Evolutionary conservation across 202 grass and related monocot species (phyloP).

Genomic region (Carex arenaria): DNA sequence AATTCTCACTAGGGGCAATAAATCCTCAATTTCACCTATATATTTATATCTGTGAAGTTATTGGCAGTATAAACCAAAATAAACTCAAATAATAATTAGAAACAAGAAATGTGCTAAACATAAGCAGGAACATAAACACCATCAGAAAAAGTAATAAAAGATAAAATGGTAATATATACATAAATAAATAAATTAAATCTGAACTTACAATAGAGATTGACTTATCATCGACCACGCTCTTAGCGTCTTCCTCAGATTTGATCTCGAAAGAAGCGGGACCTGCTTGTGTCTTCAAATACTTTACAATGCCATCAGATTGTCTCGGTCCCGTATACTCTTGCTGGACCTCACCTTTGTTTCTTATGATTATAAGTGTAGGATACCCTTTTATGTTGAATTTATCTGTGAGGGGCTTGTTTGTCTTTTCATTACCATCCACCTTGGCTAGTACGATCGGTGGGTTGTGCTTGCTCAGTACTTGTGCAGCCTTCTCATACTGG

Average conservation of each 20-base stretch:
- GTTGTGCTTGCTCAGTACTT: slow-evolving; percentile 41
- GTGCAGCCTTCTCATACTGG: slow-evolving; percentile 82
- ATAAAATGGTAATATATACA: neutral
- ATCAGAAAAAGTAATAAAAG: neutral
- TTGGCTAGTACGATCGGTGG: slow-evolving; percentile 48
- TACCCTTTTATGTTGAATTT: slow-evolving; percentile 50
- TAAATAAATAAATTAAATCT: neutral
- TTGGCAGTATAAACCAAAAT: neutral
- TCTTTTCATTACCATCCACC: slow-evolving; percentile 56
- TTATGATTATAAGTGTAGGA: slow-evolving; percentile 73
- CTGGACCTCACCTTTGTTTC: slow-evolving; percentile 37
- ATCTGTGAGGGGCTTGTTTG: slow-evolving; percentile 69
- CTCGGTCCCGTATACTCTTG: slow-evolving; percentile 53
- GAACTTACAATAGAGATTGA: slow-evolving; percentile 70
- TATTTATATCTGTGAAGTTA: neutral
- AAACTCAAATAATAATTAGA: neutral
- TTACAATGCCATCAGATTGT: slow-evolving; percentile 54
- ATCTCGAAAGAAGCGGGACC: slow-evolving; percentile 63
- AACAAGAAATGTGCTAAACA: neutral
- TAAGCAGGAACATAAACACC: neutral
- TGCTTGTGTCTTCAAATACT: slow-evolving; percentile 66
- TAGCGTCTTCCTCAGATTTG: slow-evolving; percentile 34
- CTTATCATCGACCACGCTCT: slow-evolving; percentile 36
- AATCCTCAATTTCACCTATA: neutral
- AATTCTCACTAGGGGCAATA: neutral